Base-by-base conservation (phyloP, 2,329 filamentous ascomycete species). In the Rugonectria rugulosa region DNA sequence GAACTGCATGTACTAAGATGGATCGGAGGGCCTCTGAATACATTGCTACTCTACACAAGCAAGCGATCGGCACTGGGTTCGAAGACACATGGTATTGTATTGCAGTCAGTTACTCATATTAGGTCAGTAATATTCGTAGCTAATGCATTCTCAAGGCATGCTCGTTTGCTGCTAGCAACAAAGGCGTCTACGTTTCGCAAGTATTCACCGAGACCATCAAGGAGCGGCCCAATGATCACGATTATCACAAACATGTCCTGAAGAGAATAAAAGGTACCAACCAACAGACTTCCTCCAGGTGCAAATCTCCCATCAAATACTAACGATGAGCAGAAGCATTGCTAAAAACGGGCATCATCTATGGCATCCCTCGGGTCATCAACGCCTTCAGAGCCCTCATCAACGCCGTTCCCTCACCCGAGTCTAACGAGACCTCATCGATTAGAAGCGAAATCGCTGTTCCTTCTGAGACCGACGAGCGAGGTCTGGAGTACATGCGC, bases 321-420 rank as follows among this genome's bases (percentile, higher is more conserved):
- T 57, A 17, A 48, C 11, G 17, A 4, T 4, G n/a, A 9, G 3
- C 14, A 65, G 64, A 66, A 40, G 55, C 45, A 3, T 45, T 68
- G 4, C 29, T 68, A 6, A 68, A 68, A 46, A 67, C 66, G 1
- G 58, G 64, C 34, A 63, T 67, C 47, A 68, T 68, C 21, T 68
- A 62, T 29, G 66, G 66, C 37, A 68, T 68, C 36, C 66, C 66
- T 17, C 57, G 66, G 6, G 48, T 67, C 21, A 67, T 68, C 53
- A 67, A 68, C 49, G 64, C 66, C 24, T 67, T 66, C 44, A 49
- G 64, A 2, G 56, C 63, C 5, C 58, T 68, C 14, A 48, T 67
- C 43, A 50, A 38, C 9, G 61, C 27, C 8, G 38, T 67, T 6
- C 63, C 66, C 4, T 59, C 58, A 3, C 47, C 57, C 5, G 57